These are phyloP conservation scores for Fusarium neocosmosporiellum DNA, from an alignment of 2,329 filamentous ascomycete species.

Conservation along the genomic window DNA sequence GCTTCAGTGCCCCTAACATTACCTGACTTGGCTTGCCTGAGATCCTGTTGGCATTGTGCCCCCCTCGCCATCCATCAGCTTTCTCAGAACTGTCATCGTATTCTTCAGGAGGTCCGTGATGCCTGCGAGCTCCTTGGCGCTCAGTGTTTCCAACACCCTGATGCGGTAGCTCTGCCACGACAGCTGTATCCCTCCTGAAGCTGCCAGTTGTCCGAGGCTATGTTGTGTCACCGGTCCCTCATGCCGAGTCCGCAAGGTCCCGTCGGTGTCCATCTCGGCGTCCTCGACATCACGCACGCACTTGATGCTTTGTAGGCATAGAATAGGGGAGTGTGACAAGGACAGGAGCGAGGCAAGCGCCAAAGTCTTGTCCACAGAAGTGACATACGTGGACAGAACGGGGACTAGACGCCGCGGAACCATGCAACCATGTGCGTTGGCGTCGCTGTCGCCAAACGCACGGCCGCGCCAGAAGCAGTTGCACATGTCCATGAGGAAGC, in stretches of 20 bases:
- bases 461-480: constrained; percentile 84
- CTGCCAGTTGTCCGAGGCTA: constrained; percentile 71
- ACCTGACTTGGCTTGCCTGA: constrained; percentile 5
- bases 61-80: constrained; percentile 50
- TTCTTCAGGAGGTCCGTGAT: constrained; percentile 80
- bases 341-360: constrained; percentile 64
- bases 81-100: constrained; percentile 81
- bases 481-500: constrained; percentile 87
- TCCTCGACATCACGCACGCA: constrained; percentile 69
- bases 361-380: constrained; percentile 58
- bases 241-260: constrained; percentile 62
- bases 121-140: constrained; percentile 71
- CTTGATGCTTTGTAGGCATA: constrained; percentile 66
- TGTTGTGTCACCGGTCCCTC: constrained; percentile 77
- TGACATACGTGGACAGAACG: constrained; percentile 60
- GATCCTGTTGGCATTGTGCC: constrained; percentile 33
- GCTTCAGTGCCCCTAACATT: neutral
- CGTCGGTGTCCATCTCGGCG: constrained; percentile 56
- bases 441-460: constrained; percentile 74
- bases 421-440: constrained; percentile 69
- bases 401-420: constrained; percentile 58
- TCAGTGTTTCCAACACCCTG: constrained; percentile 76
- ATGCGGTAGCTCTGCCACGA: constrained; percentile 81
- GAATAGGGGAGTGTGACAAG: constrained; percentile 67
- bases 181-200: constrained; percentile 73